Evolutionary conservation across 2,329 filamentous ascomycete genomes (phyloP).

Genomic region (Cladosporium sp.): DNA sequence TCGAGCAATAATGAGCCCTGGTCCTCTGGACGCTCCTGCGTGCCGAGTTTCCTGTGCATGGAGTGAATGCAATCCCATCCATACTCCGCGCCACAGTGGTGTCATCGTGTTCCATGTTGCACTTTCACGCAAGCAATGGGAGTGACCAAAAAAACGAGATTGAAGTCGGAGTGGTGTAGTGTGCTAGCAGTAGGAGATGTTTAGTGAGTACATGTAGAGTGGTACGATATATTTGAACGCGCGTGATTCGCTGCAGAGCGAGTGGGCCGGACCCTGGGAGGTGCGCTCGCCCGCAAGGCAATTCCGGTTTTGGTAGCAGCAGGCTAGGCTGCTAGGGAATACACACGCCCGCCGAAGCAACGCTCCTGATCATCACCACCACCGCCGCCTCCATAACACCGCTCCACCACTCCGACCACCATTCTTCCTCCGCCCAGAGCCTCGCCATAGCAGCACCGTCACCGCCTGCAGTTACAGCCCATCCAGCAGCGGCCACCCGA

Average conservation of each 20-base stretch:
- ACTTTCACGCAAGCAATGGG: too few relatives aligned
- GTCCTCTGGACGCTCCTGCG: not conserved
- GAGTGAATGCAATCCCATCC: not conserved
- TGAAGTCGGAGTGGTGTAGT: not conserved
- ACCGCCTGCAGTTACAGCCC: not conserved
- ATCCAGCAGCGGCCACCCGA: not conserved
- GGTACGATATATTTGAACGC: not conserved
- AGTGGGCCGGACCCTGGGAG: not conserved
- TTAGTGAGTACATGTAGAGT: not conserved
- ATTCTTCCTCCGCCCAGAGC: not conserved
- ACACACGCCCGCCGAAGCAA: not conserved
- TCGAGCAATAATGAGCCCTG: not conserved
- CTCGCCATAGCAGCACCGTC: not conserved
- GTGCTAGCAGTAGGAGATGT: not conserved
- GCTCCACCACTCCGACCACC: not conserved
- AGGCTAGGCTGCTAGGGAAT: not conserved
- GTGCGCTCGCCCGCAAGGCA: not conserved
- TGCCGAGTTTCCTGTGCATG: not conserved
- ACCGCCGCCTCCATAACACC: not conserved
- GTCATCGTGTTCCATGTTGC: too few relatives aligned
- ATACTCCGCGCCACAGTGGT: too few relatives aligned
- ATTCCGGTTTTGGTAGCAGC: not conserved
- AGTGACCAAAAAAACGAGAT: not conserved
- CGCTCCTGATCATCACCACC: not conserved
- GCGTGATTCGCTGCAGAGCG: not conserved